phyloP scores from a whole-genome alignment of 1,139 yeast genomes.

The Debaryomyces nepalensis region DNA sequence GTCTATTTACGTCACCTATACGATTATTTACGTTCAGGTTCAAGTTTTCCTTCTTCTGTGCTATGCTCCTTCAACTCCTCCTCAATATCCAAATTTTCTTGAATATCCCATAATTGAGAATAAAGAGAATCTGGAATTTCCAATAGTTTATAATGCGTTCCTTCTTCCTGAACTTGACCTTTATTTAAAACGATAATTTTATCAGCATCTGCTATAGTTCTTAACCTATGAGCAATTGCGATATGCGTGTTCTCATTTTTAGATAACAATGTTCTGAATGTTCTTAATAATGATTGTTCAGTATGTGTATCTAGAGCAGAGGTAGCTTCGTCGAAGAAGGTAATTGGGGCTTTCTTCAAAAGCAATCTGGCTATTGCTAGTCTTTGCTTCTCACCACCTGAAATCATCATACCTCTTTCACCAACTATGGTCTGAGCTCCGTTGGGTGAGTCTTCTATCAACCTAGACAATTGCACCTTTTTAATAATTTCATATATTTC shows the following conservation, averaged over 20 bases:
- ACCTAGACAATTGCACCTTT: conserved; percentile 68
- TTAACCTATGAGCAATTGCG: conserved; percentile 89
- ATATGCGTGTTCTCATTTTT: conserved; percentile 72
- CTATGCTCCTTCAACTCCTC: conserved; percentile 28
- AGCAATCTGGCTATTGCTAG: conserved; percentile 89
- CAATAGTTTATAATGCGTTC: conserved; percentile 71
- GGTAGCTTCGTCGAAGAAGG: conserved; percentile 96
- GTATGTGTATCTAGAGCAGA: conserved; percentile 97
- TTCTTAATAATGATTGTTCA: conserved; percentile 78
- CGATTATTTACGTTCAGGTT: conserved; percentile 4
- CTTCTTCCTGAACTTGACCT: conserved; percentile 87
- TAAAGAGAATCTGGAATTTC: conserved; percentile 62
- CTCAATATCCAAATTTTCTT: conserved; percentile 72
- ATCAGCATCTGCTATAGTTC: conserved; percentile 94
- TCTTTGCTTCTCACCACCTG: conserved; percentile 98
- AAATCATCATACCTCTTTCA: conserved; percentile 96
- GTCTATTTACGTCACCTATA: conserved; percentile 10
- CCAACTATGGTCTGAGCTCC: conserved; percentile 92
- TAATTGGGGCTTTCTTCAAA: conserved; percentile 82
- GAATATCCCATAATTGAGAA: conserved; percentile 85
- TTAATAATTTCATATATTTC: conserved; percentile 69
- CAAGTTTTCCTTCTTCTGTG: conserved; percentile 19
- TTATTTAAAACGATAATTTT: conserved; percentile 84
- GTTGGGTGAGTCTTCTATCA: conserved; percentile 76
- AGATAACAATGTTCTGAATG: conserved; percentile 66